Percentiles rank a stretch among this genome's conserved stretches.
Conservation (phyloP, 2,329 filamentous ascomycete genomes). For the Botrytis byssoidea region DNA sequence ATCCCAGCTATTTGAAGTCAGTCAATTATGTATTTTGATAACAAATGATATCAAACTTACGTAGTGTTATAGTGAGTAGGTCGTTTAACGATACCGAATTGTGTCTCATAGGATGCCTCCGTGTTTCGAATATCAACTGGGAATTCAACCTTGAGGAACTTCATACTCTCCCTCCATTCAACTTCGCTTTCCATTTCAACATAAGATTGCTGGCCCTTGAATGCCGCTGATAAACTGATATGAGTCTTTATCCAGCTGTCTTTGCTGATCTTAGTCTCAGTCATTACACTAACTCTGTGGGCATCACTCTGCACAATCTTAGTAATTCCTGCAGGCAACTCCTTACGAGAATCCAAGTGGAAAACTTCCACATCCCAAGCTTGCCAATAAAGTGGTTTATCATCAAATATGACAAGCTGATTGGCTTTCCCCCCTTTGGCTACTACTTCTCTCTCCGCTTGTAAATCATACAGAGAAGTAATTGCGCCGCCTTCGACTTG, state of each 20-base stretch:
- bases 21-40: conserved; percentile 29
- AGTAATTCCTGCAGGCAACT: conserved; percentile 67
- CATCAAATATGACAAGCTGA: conserved; percentile 91
- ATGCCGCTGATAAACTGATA: conserved; percentile 71
- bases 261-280: conserved; percentile 83
- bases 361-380: conserved; percentile 98
- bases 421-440: conserved; percentile 74
- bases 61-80: conserved; percentile 98
- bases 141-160: conserved; percentile 98
- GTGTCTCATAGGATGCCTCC: conserved; percentile 92
- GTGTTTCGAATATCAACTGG: conserved; percentile 88
- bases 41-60: conserved; percentile 42
- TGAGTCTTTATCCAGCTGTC: conserved; percentile 83
- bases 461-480: conserved; percentile 77
- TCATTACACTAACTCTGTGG: conserved; percentile 77
- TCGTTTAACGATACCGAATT: conserved; percentile 82
- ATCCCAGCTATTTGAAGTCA: conserved; percentile 63
- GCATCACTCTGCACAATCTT: conserved; percentile 68
- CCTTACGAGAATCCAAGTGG: conserved; percentile 82
- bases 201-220: conserved; percentile 63
- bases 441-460: conserved; percentile 73
- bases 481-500: conserved; percentile 74
- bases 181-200: conserved; percentile 81
- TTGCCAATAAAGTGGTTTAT: conserved; percentile 97
- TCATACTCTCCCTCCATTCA: conserved; percentile 97